Percentiles rank a stretch among this genome's conserved stretches.
Evolutionary conservation across 1,139 yeast species (phyloP).

Genomic region (Diutina pseudorugosa): DNA sequence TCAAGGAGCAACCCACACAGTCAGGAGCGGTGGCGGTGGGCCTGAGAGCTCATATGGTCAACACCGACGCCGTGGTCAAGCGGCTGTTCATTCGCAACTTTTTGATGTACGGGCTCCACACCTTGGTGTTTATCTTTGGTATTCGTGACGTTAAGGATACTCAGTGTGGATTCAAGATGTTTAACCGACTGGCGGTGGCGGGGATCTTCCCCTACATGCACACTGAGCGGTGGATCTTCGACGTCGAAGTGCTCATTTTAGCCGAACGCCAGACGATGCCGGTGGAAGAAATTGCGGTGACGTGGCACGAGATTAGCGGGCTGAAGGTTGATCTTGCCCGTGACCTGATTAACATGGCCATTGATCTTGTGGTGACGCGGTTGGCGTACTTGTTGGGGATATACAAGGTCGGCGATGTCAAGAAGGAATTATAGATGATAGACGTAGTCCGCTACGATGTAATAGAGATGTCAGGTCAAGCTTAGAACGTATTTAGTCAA

Average conservation of each 20-base stretch:
- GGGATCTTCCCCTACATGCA: conserved; percentile 82
- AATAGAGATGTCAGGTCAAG: background rate
- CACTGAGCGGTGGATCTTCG: conserved; percentile 97
- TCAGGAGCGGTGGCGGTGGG: conserved; percentile 67
- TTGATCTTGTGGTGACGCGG: conserved; percentile 83
- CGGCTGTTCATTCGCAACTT: conserved; percentile 80
- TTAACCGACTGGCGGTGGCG: conserved; percentile 54
- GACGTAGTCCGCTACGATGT: background rate
- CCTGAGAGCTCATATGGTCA: conserved; percentile 93
- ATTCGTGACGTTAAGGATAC: conserved; percentile 81
- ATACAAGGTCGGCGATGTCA: conserved; percentile 27
- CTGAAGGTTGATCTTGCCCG: conserved; percentile 86
- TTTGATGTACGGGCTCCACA: conserved; percentile 86
- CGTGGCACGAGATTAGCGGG: conserved; percentile 96
- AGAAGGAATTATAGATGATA: background rate
- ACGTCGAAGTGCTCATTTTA: conserved; percentile 78
- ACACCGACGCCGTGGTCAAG: conserved; percentile 91
- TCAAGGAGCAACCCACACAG: conserved; percentile 14
- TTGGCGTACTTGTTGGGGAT: conserved; percentile 80
- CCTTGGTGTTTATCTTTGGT: conserved; percentile 79
- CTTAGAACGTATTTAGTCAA: no score
- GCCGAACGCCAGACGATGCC: conserved; percentile 61
- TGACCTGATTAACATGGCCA: conserved; percentile 91
- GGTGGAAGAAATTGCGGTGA: conserved; percentile 70
- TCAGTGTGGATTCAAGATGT: conserved; percentile 94